phyloP scores from a whole-genome alignment of 2,329 filamentous ascomycete genomes.

The Aspergillus candidus region DNA sequence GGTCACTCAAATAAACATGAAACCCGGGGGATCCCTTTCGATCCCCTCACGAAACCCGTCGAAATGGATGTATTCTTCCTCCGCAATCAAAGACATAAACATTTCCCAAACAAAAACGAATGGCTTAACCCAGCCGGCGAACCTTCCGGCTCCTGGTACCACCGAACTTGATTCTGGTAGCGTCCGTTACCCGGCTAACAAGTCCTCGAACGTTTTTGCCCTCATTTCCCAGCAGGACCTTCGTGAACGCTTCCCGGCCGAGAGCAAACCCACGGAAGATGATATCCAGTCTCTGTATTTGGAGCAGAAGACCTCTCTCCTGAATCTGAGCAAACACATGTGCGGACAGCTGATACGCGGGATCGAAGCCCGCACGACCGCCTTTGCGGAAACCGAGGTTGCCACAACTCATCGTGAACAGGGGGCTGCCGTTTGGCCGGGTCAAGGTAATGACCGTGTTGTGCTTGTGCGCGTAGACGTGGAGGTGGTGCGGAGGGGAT shows the following conservation, averaged over 20 bases:
- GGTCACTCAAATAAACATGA: too few relatives aligned
- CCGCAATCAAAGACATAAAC: slow-evolving; percentile 1
- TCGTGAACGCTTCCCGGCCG: slow-evolving; percentile 82
- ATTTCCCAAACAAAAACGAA: slow-evolving; percentile 3
- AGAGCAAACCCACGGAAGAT: slow-evolving; percentile 77
- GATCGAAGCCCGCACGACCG: slow-evolving; percentile 76
- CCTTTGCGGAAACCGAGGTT: slow-evolving; percentile 89
- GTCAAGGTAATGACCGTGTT: slow-evolving; percentile 93
- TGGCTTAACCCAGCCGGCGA: slow-evolving; percentile 64
- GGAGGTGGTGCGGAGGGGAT: slow-evolving; percentile 66
- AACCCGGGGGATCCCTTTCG: too few relatives aligned
- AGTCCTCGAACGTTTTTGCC: slow-evolving; percentile 67
- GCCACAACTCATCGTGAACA: slow-evolving; percentile 75
- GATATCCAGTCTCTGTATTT: slow-evolving; percentile 73
- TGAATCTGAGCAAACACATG: slow-evolving; percentile 80
- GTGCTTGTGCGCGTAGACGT: slow-evolving; percentile 82
- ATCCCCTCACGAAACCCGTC: too few relatives aligned
- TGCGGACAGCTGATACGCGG: slow-evolving; percentile 80
- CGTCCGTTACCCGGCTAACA: slow-evolving; percentile 75
- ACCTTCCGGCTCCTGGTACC: slow-evolving; percentile 79
- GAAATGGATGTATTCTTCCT: neutral
- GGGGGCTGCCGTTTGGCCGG: slow-evolving; percentile 68
- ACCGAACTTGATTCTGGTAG: slow-evolving; percentile 90
- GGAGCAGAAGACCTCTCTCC: slow-evolving; percentile 68
- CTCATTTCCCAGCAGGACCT: slow-evolving; percentile 81